phyloP scores from a whole-genome alignment of 2,329 filamentous ascomycete genomes.

The Lasiodiplodia theobromae region DNA sequence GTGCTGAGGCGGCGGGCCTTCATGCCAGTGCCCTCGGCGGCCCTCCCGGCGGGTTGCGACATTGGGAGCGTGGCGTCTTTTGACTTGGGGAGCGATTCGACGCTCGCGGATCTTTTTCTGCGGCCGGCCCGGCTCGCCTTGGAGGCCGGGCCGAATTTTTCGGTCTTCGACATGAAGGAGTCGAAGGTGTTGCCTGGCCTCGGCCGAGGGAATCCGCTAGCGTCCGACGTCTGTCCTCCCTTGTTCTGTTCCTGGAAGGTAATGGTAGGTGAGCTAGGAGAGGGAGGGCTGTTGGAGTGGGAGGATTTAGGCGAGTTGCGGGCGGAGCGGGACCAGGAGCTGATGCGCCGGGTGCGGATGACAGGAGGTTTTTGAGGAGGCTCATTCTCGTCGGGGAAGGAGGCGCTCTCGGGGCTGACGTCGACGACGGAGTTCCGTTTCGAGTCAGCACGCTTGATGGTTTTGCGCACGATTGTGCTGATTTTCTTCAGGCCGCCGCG shows the following conservation, averaged over 20 bases:
- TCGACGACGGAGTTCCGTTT: slow-evolving; percentile 4
- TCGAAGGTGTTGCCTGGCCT: slow-evolving; percentile 13
- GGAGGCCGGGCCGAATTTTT: slow-evolving; percentile 30
- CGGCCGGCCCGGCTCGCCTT: slow-evolving; percentile 31
- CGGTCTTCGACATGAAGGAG: slow-evolving; percentile 17
- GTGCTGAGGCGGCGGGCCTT: slow-evolving; percentile 81
- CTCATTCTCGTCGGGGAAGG: background rate
- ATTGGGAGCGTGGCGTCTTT: slow-evolving; percentile 40
- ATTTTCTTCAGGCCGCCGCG: slow-evolving; percentile 31
- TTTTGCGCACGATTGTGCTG: slow-evolving; percentile 43
- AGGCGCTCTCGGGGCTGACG: background rate
- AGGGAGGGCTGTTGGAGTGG: slow-evolving; percentile 46
- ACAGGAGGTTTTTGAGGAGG: background rate
- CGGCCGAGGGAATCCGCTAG: background rate
- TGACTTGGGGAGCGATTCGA: slow-evolving; percentile 41
- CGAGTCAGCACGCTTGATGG: slow-evolving; percentile 37
- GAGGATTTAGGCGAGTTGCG: slow-evolving; percentile 47
- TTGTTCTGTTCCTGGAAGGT: slow-evolving; percentile 36
- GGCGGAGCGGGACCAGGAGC: slow-evolving; percentile 47
- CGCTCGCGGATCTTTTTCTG: slow-evolving; percentile 43
- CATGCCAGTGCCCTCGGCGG: slow-evolving; percentile 74
- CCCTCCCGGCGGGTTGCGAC: slow-evolving; percentile 40
- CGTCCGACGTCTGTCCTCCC: background rate
- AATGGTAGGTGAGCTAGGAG: slow-evolving; percentile 45
- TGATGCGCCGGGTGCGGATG: slow-evolving; percentile 40